phyloP scores from a whole-genome alignment of 2,329 filamentous ascomycete genomes.

The Cylindrodendrum hubeiense region DNA sequence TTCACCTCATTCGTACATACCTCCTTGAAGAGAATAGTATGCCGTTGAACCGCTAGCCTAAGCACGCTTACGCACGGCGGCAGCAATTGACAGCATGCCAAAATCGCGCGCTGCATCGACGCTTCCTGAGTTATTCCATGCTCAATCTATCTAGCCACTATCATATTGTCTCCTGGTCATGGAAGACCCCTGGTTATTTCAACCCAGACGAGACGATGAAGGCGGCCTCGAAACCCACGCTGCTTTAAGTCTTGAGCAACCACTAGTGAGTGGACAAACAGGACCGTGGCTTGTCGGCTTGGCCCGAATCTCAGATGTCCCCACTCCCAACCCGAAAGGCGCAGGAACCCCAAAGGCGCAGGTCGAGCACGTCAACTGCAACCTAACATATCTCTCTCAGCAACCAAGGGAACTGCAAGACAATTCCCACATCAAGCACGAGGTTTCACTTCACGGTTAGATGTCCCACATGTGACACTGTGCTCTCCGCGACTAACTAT shows the following conservation, averaged over 20 bases:
- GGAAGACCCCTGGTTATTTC: not conserved
- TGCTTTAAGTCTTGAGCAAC: not conserved
- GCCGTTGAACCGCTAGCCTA: not conserved
- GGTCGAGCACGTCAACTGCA: conserved; percentile 6
- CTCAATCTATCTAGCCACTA: not conserved
- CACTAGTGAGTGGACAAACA: not conserved
- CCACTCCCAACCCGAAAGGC: conserved; percentile 6
- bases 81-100: not conserved
- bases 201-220: not conserved
- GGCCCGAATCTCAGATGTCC: conserved; percentile 5
- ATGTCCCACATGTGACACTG: not conserved
- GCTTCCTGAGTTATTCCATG: not conserved
- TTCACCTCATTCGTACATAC: not conserved
- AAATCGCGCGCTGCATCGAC: not conserved
- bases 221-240: not conserved
- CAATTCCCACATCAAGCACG: not conserved
- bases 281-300: not conserved
- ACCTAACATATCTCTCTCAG: conserved; percentile 5
- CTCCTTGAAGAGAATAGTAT: no score
- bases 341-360: not conserved
- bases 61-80: not conserved
- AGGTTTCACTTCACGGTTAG: not conserved
- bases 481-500: not conserved
- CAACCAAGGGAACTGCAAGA: not conserved
- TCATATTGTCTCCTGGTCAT: not conserved